Base-by-base conservation (phyloP, 2,329 filamentous ascomycete species). In the Aspergillus melleus region DNA sequence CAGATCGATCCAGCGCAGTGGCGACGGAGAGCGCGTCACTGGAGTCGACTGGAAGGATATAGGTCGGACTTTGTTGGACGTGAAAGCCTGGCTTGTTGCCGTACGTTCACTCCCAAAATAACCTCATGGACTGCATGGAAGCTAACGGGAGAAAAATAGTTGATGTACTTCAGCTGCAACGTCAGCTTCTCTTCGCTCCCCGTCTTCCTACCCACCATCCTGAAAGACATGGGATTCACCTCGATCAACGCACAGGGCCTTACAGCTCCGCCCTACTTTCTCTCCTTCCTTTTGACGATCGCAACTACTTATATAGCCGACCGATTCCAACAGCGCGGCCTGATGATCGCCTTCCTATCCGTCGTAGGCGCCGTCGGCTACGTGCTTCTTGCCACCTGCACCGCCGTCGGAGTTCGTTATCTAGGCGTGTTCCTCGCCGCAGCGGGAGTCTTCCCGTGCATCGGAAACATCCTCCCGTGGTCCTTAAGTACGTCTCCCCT, bases 401-500 rank as follows among this genome's bases (percentile, higher is more conserved):
- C 77, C 19, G 84, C 68, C 2, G 78, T 81, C 3, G 79, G 75
- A 2, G 76, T 78, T 4, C 76, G 81, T n/a, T 86, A 86, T 66
- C 76, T 80, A 47, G 82, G 80, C 3, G 78, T 83, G 1, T 84
- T 83, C 69, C 67, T 84, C 14, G 85, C 86, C 5, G 83, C 86
- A 0, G 81, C 79, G 2, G 86, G 87, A 11, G 83, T 91, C 24
- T 88, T 91, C 50, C 86, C 88, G 0, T 84, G 83, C 66, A 86
- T 91, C 36, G 85, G 86, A 3, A 90, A 90, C 63, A 88, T 89
- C 9, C 83, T 92, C 39, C 88, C 89, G 0, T 90, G 89, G 72
- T 88, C 89, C 1, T 73, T 88, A 2, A 83, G 77, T 78, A 70
- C 61, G 74, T 70, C 54, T 32, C 3, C 22, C 29, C 47, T 14